A percentile compares a stretch with the other conserved stretches of the same genome.
Evolutionary conservation across 2,329 filamentous ascomycete species (phyloP).

Genomic region (Phoma sp.): DNA sequence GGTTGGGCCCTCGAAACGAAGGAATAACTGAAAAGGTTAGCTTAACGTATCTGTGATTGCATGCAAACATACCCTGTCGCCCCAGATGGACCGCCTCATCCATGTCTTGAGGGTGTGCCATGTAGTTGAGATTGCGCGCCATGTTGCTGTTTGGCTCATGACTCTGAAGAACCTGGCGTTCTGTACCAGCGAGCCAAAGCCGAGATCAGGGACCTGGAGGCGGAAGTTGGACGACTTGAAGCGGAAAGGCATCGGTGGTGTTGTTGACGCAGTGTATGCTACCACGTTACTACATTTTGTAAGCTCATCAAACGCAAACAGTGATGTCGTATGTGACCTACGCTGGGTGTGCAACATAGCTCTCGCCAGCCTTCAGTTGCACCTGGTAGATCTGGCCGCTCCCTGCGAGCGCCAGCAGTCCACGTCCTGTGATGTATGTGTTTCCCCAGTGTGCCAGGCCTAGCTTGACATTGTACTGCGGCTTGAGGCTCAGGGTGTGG

Average conservation of each 20-base stretch:
- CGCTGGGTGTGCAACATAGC: slow-evolving; percentile 86
- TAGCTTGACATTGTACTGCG: slow-evolving; percentile 76
- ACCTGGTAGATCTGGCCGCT: slow-evolving; percentile 91
- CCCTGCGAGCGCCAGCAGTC: slow-evolving; percentile 82
- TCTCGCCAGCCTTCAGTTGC: slow-evolving; percentile 79
- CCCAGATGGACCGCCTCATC: slow-evolving; percentile 85
- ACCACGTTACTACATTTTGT: slow-evolving; percentile 73
- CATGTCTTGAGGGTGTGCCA: slow-evolving; percentile 77
- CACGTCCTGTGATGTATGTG: slow-evolving; percentile 85
- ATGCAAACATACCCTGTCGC: slow-evolving; percentile 70
- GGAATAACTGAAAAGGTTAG: slow-evolving; percentile 67
- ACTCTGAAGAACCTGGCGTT: slow-evolving; percentile 75
- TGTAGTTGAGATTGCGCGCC: slow-evolving; percentile 71
- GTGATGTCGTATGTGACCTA: not conserved
- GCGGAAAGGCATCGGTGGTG: slow-evolving; percentile 81
- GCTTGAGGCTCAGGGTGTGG: slow-evolving; percentile 78
- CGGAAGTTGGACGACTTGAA: slow-evolving; percentile 78
- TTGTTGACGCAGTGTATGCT: slow-evolving; percentile 81
- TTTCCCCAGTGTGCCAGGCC: slow-evolving; percentile 90
- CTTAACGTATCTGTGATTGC: not conserved
- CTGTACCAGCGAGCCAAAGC: slow-evolving; percentile 69
- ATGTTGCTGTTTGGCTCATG: slow-evolving; percentile 75
- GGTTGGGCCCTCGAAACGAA: slow-evolving; percentile 86
- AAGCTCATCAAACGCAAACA: not conserved
- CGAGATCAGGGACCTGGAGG: slow-evolving; percentile 77